Evolutionary conservation across 1,284 basidiomycete species (phyloP).

Genomic region (Sanghuangporus sanghuang): DNA sequence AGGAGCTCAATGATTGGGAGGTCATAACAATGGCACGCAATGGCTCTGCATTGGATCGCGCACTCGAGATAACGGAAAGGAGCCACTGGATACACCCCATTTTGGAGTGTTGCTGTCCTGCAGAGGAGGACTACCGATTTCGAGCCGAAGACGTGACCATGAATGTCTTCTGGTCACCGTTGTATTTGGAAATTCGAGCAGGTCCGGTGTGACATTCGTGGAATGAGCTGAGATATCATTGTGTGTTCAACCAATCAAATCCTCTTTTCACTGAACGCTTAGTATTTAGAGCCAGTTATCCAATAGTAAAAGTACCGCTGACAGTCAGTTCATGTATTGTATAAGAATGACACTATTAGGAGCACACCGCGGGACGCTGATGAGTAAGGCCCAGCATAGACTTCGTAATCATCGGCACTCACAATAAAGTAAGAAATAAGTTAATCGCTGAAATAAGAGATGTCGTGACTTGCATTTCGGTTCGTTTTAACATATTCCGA

Average conservation of each 20-base stretch:
- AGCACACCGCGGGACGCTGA: no score
- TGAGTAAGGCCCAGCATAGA: no score
- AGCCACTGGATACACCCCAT: neutral
- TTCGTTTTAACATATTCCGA: conserved; percentile 6
- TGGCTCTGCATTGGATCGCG: neutral
- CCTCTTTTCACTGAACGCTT: no score
- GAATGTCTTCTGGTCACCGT: neutral
- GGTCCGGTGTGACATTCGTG: neutral
- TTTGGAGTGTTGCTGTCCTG: neutral
- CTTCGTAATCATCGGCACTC: neutral
- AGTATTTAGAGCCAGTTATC: no score
- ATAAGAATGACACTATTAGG: no score
- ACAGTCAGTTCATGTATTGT: no score
- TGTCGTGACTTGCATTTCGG: neutral
- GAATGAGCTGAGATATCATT: neutral
- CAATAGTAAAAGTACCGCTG: no score
- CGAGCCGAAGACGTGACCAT: neutral
- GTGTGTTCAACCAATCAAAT: neutral
- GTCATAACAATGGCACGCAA: neutral
- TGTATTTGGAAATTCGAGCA: neutral
- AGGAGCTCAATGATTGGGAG: neutral
- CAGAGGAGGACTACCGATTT: neutral
- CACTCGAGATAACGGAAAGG: neutral
- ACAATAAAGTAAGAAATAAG: neutral
- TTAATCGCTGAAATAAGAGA: neutral